Percentiles rank a stretch among this genome's conserved stretches.
Conservation (phyloP, 345 rosid species). For the Lumnitzera racemosa region DNA sequence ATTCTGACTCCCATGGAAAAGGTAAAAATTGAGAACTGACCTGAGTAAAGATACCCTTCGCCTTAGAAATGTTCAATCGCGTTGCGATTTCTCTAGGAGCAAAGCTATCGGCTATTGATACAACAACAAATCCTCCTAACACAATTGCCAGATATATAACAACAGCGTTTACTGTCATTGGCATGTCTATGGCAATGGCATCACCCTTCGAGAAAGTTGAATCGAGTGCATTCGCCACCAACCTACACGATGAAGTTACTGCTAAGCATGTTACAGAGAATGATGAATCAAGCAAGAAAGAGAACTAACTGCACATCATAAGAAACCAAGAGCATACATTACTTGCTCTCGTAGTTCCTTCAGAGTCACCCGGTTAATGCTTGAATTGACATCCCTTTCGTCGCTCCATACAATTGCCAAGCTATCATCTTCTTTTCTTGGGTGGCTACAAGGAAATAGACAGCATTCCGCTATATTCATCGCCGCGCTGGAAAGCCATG, state of each 20-base stretch:
- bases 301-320: too few relatives aligned
- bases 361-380: slow-evolving; percentile 43
- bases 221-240: slow-evolving; percentile 72
- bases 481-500: slow-evolving; percentile 73
- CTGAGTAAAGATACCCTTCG: slow-evolving; percentile 93
- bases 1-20: too few relatives aligned
- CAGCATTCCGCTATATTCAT: slow-evolving; percentile 81
- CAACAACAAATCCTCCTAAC: slow-evolving; percentile 71
- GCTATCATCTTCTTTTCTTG: slow-evolving; percentile 44
- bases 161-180: slow-evolving; percentile 78
- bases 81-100: slow-evolving; percentile 81
- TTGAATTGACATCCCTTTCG: slow-evolving; percentile 49
- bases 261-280: not conserved
- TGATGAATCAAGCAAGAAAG: too few relatives aligned
- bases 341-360: slow-evolving; percentile 68
- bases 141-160: slow-evolving; percentile 75
- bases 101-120: slow-evolving; percentile 95
- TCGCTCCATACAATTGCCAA: slow-evolving; percentile 77
- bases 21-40: slow-evolving; percentile 21
- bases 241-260: slow-evolving; percentile 25
- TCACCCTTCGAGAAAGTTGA: slow-evolving; percentile 64
- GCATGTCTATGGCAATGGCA: slow-evolving; percentile 86
- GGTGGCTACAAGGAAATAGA: slow-evolving; percentile 46
- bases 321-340: slow-evolving; percentile 41
- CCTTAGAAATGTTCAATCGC: slow-evolving; percentile 63